These are phyloP conservation scores for Diaporthe sp. DNA, from an alignment of 2,329 filamentous ascomycete genomes.

Conservation along the genomic window DNA sequence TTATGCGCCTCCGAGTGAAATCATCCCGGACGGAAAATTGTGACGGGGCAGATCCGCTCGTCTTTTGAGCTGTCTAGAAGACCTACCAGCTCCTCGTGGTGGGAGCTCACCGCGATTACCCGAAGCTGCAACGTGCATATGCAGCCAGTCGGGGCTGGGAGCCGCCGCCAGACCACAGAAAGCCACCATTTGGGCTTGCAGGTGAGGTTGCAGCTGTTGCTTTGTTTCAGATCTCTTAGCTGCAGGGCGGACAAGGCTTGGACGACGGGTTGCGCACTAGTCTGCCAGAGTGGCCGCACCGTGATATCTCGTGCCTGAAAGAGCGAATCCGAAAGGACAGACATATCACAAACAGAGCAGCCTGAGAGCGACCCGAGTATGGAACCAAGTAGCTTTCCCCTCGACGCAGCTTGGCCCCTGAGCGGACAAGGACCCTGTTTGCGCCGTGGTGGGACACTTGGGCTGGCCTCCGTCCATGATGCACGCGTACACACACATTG, in stretches of 20 bases:
- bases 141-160: slow-evolving; percentile 13
- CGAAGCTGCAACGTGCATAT: not conserved
- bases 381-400: not conserved
- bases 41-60: not conserved
- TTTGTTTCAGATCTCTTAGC: slow-evolving; percentile 34
- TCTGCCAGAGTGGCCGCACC: slow-evolving; percentile 15
- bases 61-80: not conserved
- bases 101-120: slow-evolving; percentile 1
- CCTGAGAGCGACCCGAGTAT: not conserved
- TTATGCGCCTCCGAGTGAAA: not conserved
- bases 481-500: slow-evolving; percentile 1
- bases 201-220: not conserved
- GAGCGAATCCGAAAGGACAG: slow-evolving; percentile 19
- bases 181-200: slow-evolving; percentile 15
- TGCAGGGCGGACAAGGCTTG: slow-evolving; percentile 16
- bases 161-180: not conserved
- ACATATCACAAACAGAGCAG: not conserved
- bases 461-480: not conserved
- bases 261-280: slow-evolving; percentile 15
- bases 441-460: not conserved
- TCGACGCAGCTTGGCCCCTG: not conserved
- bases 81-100: not conserved
- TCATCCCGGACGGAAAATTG: not conserved
- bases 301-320: not conserved
- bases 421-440: not conserved